Base-by-base conservation (phyloP, 148 eudicot genomes). In the Suaeda aralocaspica region DNA sequence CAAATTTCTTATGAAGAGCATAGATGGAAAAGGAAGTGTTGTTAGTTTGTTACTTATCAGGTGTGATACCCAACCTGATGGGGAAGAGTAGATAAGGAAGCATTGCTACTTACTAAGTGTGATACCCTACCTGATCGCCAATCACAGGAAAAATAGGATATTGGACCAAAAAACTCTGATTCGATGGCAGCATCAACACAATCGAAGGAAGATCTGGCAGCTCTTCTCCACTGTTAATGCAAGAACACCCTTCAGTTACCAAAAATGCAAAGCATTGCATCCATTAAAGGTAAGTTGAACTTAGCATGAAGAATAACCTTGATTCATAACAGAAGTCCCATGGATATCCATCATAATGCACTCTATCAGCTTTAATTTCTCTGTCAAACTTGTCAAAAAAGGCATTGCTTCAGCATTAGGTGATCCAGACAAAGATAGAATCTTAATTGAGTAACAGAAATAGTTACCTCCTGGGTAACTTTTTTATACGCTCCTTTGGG, bases 271-370 rank as follows among this genome's bases (percentile, higher is more conserved):
- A 44, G 77, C 44, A 74, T 1, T 41, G 42, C 13, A 42, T 25
- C 11, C 28, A 76, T 24, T 22, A 28, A 13, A 68, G 31, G 53
- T 28, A 51, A 22, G 36, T 44, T 46, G 39, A 44, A 68, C 45
- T 45, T 29, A 34, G 16, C 9, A 42, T 30, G 24, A 21, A 53
- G 46, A 44, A 55, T 77, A 30, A 94, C 99, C 99, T 89, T 79
- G 82, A 74, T 46, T 73, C 77, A 59, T 94, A 94, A 80, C 99
- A 94, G 74, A 91, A 87, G 49, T 89, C 72, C 92, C 92, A 94
- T 42, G 87, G 91, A 71, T 64, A 80, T 58, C 88, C 86, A 45
- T 89, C 86, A 77, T 72, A 89, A 59, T 66, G 81, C 28, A 79
- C 64, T 62, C 89, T 83, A 33, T 87, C 80, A 41, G 87, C 85